These are phyloP conservation scores for Tagetes erecta DNA, from an alignment of 129 eudicot species.

Conservation along the genomic window DNA sequence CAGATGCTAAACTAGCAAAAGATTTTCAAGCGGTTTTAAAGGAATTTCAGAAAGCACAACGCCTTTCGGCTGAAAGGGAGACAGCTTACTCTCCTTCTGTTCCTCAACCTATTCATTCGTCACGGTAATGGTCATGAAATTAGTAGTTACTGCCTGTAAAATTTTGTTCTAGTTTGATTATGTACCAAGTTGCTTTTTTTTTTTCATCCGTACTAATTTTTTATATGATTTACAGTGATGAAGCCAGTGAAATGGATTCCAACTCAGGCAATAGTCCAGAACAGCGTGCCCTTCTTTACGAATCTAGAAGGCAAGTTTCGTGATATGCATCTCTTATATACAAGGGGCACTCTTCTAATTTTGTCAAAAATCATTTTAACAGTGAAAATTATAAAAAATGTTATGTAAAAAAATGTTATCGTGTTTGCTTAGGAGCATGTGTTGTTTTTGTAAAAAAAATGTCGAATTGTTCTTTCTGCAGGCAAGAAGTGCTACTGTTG, in stretches of 20 bases:
- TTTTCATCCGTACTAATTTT: background rate
- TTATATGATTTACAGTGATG: conserved; percentile 47
- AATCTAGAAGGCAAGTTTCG: conserved; percentile 66
- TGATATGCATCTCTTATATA: conserved; percentile 10
- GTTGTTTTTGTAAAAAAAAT: background rate
- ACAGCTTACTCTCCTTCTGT: conserved; percentile 81
- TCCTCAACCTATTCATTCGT: conserved; percentile 71
- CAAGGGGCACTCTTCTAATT: conserved; percentile 1
- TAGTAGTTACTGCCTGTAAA: conserved; percentile 7
- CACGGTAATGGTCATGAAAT: conserved; percentile 52
- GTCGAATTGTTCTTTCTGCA: conserved; percentile 24
- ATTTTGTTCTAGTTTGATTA: background rate
- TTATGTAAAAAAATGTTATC: background rate
- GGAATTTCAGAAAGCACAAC: conserved; percentile 92
- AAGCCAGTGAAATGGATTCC: conserved; percentile 49
- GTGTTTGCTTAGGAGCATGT: background rate
- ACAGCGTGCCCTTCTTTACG: conserved; percentile 73
- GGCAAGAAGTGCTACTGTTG: conserved; percentile 69
- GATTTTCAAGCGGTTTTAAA: conserved; percentile 85
- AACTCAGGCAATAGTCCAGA: conserved; percentile 57
- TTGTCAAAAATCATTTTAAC: background rate
- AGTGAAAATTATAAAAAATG: background rate
- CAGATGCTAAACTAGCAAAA: conserved; percentile 94
- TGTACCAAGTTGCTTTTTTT: background rate
- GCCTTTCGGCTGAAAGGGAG: conserved; percentile 88